phyloP scores from a whole-genome alignment of 2,329 filamentous ascomycete species.

The Ophiostoma angusticollis region DNA sequence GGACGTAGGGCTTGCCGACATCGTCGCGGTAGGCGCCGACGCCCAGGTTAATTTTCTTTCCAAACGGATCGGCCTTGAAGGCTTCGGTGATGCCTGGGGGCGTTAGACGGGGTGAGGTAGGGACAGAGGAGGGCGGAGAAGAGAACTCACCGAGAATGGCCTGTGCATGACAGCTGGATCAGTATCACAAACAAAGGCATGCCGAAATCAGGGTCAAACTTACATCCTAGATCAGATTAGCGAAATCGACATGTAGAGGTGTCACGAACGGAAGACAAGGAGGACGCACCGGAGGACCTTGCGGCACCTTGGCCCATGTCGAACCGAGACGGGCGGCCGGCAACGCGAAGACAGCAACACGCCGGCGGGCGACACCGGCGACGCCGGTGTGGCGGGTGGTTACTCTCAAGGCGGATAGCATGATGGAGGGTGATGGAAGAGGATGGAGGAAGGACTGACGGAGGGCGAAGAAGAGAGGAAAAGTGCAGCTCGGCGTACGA shows the following conservation, averaged over 20 bases:
- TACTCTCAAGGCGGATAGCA: constrained; percentile 44
- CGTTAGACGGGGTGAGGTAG: constrained; percentile 19
- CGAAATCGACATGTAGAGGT: no score
- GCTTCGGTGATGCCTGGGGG: constrained; percentile 78
- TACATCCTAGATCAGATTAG: constrained; percentile 22
- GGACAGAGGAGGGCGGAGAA: constrained; percentile 13
- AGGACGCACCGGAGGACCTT: constrained; percentile 78
- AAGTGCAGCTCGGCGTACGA: no score
- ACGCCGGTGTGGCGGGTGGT: constrained; percentile 34
- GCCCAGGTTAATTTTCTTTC: constrained; percentile 96
- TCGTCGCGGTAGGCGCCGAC: constrained; percentile 98
- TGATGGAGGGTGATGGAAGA: constrained; percentile 25
- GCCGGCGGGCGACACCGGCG: constrained; percentile 25
- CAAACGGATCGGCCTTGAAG: constrained; percentile 91
- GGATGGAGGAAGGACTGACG: background rate
- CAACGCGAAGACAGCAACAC: constrained; percentile 26
- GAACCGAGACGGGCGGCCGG: constrained; percentile 48
- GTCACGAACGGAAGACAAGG: background rate
- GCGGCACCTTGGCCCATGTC: constrained; percentile 80
- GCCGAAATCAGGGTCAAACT: constrained; percentile 6
- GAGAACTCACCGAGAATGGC: constrained; percentile 10
- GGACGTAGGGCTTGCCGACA: constrained; percentile 93
- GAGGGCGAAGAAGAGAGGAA: background rate
- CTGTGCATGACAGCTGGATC: constrained; percentile 2
- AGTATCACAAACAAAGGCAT: constrained; percentile 2